Evolutionary conservation across 345 rosid genomes (phyloP).

Genomic region (Citrus glauca): DNA sequence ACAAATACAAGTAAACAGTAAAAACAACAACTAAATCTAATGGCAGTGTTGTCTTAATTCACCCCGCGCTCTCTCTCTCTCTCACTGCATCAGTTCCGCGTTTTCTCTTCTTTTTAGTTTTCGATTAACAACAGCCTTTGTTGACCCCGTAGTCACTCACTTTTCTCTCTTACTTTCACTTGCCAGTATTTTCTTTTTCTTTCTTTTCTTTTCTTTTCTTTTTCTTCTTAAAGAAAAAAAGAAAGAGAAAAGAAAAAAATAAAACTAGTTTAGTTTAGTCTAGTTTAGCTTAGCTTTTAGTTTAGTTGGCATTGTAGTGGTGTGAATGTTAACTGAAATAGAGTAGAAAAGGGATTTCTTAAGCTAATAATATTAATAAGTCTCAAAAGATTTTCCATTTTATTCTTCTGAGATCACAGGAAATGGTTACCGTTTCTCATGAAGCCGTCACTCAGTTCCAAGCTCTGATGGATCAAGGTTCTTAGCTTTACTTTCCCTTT

Average conservation of each 20-base stretch:
- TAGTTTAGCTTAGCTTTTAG: not conserved
- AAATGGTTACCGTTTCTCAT: constrained; percentile 40
- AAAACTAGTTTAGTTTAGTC: too few species aligned
- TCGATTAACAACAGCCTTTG: not conserved
- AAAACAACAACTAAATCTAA: too few species aligned
- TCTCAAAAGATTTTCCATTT: not conserved
- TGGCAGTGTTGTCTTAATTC: too few species aligned
- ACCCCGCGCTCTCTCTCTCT: too few species aligned
- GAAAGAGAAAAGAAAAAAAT: not conserved
- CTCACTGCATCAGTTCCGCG: too few species aligned
- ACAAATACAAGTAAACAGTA: too few species aligned
- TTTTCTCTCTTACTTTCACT: not conserved
- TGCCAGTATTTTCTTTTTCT: not conserved
- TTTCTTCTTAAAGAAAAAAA: too few species aligned
- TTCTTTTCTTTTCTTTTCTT: not conserved
- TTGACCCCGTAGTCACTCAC: not conserved
- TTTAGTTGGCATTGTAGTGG: not conserved
- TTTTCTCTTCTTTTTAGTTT: too few species aligned
- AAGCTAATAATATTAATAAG: not conserved
- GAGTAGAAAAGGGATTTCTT: not conserved
- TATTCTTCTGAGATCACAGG: constrained; percentile 3
- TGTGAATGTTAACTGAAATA: not conserved
- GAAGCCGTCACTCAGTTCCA: constrained; percentile 54
- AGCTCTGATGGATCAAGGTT: constrained; percentile 52
- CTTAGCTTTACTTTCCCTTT: not conserved